These are phyloP conservation scores for Cladosporium sp. DNA, from an alignment of 2,329 filamentous ascomycete species.

Conservation along the genomic window DNA sequence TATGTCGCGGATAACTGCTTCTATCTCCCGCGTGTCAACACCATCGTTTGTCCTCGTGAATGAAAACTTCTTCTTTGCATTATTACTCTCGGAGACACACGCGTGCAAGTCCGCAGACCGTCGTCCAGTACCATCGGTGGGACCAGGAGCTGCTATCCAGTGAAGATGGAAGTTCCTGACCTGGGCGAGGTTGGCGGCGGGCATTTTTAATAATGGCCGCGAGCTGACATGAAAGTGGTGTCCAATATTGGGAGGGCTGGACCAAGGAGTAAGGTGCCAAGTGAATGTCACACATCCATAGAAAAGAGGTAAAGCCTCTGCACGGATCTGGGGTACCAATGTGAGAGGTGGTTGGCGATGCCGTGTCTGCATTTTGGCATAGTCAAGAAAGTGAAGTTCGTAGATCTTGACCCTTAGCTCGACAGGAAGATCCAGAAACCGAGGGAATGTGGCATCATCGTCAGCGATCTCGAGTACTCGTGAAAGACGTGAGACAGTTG, in stretches of 20 bases:
- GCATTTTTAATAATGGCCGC: not conserved
- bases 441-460: not conserved
- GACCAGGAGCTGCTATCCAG: too few relatives aligned
- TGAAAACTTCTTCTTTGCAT: too few relatives aligned
- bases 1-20: too few relatives aligned
- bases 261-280: not conserved
- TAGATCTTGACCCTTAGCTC: not conserved
- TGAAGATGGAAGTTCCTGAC: not conserved
- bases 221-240: not conserved
- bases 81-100: too few relatives aligned
- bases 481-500: too few relatives aligned
- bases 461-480: too few relatives aligned
- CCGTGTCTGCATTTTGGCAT: not conserved
- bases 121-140: too few relatives aligned
- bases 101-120: too few relatives aligned
- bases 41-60: too few relatives aligned
- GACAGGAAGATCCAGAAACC: not conserved
- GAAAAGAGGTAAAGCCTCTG: not conserved
- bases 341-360: not conserved
- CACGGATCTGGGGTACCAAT: not conserved
- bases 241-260: not conserved
- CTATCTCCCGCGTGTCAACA: too few relatives aligned
- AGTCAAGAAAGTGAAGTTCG: not conserved
- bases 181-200: not conserved
- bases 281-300: not conserved